Evolutionary conservation across 768 basidiomycete species (phyloP).

Genomic region (Rhodotorula babjevae): DNA sequence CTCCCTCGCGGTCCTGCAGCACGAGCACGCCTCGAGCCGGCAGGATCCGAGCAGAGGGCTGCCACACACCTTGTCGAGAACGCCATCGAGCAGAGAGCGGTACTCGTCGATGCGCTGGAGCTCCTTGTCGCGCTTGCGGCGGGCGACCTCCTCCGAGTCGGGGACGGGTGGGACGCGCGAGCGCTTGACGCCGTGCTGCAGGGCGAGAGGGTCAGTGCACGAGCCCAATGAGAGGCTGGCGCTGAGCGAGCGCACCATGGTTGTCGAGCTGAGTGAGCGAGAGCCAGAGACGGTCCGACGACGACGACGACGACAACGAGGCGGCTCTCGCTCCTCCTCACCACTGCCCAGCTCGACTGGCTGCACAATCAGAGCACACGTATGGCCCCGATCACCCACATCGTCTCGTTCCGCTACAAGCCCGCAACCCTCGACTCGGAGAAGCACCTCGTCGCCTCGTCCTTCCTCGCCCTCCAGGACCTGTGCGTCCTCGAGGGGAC

Average conservation of each 20-base stretch:
- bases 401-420: conserved; percentile 29
- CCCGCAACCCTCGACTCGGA: conserved; percentile 4
- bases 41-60: background rate
- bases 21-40: no score
- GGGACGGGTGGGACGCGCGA: conserved; percentile 42
- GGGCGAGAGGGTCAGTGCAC: no score
- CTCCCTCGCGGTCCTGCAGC: background rate
- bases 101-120: conserved; percentile 71
- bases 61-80: conserved; percentile 50
- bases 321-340: no score
- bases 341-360: background rate
- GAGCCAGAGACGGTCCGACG: no score
- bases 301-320: no score
- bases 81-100: conserved; percentile 59
- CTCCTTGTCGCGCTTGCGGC: conserved; percentile 53
- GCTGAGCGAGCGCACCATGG: no score
- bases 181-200: conserved; percentile 50
- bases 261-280: no score
- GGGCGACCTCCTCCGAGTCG: conserved; percentile 37
- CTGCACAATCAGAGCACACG: background rate
- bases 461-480: conserved; percentile 42
- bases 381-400: conserved; percentile 31
- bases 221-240: no score
- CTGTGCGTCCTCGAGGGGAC: conserved; percentile 12
- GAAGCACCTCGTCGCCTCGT: conserved; percentile 36